These are phyloP conservation scores for Monilinia vaccinii-corymbosi DNA, from an alignment of 2,329 filamentous ascomycete genomes.

Conservation along the genomic window DNA sequence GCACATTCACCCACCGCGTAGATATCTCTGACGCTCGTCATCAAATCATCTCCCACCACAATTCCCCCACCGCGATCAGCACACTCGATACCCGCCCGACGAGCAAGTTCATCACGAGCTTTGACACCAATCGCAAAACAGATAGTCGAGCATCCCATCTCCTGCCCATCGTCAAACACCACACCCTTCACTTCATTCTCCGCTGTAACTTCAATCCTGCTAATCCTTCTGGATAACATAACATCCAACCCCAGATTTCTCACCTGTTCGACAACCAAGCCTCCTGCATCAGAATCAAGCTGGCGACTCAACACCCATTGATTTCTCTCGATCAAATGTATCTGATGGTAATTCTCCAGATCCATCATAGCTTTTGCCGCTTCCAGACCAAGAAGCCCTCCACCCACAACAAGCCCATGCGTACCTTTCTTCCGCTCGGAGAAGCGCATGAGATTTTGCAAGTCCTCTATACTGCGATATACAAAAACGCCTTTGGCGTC, in stretches of 20 bases:
- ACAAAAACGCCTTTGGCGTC: slow-evolving; percentile 81
- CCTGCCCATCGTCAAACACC: slow-evolving; percentile 70
- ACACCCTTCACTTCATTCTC: slow-evolving; percentile 63
- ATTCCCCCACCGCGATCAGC: slow-evolving; percentile 69
- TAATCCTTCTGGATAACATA: slow-evolving; percentile 66
- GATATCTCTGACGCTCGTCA: slow-evolving; percentile 62
- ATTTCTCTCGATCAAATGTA: slow-evolving; percentile 75
- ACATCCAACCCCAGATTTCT: slow-evolving; percentile 70
- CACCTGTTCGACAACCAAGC: slow-evolving; percentile 75
- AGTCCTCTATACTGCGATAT: slow-evolving; percentile 76
- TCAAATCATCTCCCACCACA: slow-evolving; percentile 47
- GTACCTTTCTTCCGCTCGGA: slow-evolving; percentile 57
- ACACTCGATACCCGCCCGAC: slow-evolving; percentile 60
- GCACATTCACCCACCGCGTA: slow-evolving; percentile 90
- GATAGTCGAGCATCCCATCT: slow-evolving; percentile 68
- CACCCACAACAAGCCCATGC: slow-evolving; percentile 70
- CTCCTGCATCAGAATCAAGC: slow-evolving; percentile 71
- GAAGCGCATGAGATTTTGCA: slow-evolving; percentile 68
- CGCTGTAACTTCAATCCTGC: slow-evolving; percentile 58
- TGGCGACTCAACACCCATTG: slow-evolving; percentile 76
- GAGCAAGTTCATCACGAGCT: slow-evolving; percentile 68
- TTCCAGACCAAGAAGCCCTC: slow-evolving; percentile 76
- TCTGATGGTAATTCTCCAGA: slow-evolving; percentile 60
- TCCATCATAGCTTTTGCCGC: slow-evolving; percentile 91
- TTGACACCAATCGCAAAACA: slow-evolving; percentile 87